phyloP scores from a whole-genome alignment of 2,329 filamentous ascomycete genomes.

The Metarhizium album region DNA sequence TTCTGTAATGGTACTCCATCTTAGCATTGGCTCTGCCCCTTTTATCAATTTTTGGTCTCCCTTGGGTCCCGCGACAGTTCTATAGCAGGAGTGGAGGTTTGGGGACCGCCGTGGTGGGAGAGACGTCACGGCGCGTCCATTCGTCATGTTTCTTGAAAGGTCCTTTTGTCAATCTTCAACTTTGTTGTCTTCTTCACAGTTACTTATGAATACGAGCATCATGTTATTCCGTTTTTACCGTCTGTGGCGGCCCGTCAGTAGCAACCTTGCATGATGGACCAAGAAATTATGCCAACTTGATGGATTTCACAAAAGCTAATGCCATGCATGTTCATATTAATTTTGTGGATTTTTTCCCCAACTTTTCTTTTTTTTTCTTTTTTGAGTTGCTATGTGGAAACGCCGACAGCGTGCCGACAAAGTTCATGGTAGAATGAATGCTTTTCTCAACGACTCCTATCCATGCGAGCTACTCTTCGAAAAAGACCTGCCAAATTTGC shows the following conservation, averaged over 20 bases:
- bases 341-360: background rate
- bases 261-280: conserved; percentile 8
- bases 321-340: background rate
- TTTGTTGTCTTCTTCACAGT: conserved; percentile 8
- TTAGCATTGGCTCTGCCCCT: background rate
- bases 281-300: background rate
- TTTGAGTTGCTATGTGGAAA: background rate
- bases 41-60: background rate
- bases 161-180: background rate
- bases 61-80: conserved; percentile 36
- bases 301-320: background rate
- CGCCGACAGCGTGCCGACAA: background rate
- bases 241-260: background rate
- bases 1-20: background rate
- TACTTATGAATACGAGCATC: conserved; percentile 17
- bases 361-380: background rate
- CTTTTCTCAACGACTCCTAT: conserved; percentile 7
- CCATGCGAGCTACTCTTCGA: background rate
- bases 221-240: conserved; percentile 8
- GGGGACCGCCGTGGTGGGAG: conserved; percentile 43
- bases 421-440: background rate
- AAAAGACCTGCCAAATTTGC: background rate
- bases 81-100: conserved; percentile 20
- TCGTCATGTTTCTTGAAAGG: conserved; percentile 4
- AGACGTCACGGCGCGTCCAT: conserved; percentile 43